Conservation (phyloP, 75 land plant species). For the Ceratopteris richardii region DNA sequence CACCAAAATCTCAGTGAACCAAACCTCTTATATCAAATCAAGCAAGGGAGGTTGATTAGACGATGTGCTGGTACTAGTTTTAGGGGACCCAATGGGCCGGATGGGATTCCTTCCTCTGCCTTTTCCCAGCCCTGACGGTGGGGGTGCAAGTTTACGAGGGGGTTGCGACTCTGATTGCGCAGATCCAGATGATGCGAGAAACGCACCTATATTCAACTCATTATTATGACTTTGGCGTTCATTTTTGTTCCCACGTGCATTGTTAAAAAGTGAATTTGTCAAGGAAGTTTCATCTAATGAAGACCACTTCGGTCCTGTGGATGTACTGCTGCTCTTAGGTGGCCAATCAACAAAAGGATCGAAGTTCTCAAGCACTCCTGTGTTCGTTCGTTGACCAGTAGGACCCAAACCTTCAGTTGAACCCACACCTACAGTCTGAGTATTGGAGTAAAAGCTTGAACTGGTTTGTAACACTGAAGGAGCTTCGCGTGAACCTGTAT, state of each 20-base stretch:
- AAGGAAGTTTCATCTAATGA: slow-evolving; percentile 2
- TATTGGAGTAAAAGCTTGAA: not conserved
- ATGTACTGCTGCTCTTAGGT: slow-evolving; percentile 22
- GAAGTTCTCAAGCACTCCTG: slow-evolving; percentile 36
- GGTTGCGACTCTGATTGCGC: slow-evolving; percentile 36
- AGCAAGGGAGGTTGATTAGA: slow-evolving; percentile 62
- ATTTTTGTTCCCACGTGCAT: not conserved
- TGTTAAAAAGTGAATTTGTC: slow-evolving; percentile 4
- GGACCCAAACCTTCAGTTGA: no score
- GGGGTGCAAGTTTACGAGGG: slow-evolving; percentile 72
- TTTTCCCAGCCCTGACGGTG: slow-evolving; percentile 51
- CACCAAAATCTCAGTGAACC: no score
- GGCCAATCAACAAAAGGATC: slow-evolving; percentile 99
- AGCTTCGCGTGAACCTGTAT: slow-evolving; percentile 11
- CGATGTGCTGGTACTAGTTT: slow-evolving; percentile 23
- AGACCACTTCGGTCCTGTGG: not conserved
- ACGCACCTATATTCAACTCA: slow-evolving; percentile 43
- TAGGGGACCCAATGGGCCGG: slow-evolving; percentile 16
- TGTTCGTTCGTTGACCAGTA: no score
- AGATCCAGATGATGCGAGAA: slow-evolving; percentile 34
- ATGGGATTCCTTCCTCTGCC: slow-evolving; percentile 41
- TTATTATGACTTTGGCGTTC: slow-evolving; percentile 10
- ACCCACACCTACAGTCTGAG: not conserved
- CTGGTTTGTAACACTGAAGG: not conserved
- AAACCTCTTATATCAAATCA: slow-evolving; percentile 44